phyloP scores from a whole-genome alignment of 148 eudicot genomes.

The Silene conica region DNA sequence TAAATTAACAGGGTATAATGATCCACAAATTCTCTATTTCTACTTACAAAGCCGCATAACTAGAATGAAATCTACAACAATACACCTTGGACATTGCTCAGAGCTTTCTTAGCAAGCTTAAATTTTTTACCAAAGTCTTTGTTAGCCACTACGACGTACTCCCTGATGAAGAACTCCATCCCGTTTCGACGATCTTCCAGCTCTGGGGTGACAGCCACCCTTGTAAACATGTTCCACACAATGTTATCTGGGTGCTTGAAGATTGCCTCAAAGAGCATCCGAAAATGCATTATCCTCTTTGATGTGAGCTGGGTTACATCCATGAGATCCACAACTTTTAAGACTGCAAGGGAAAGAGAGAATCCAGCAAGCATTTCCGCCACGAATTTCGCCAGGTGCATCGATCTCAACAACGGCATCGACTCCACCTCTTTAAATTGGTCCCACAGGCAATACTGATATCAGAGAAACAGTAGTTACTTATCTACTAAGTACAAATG shows the following conservation, averaged over 20 bases:
- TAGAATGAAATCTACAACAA: slow-evolving; percentile 37
- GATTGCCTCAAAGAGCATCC: slow-evolving; percentile 71
- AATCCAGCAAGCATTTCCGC: slow-evolving; percentile 74
- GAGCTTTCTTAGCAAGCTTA: slow-evolving; percentile 82
- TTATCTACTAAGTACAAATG: too few relatives aligned
- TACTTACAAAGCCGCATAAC: too few relatives aligned
- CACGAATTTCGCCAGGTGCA: slow-evolving; percentile 69
- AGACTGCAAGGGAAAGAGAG: slow-evolving; percentile 65
- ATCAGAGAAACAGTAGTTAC: neutral
- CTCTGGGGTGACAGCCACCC: slow-evolving; percentile 65
- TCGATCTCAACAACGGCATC: slow-evolving; percentile 67
- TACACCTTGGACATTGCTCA: slow-evolving; percentile 56
- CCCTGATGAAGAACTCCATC: slow-evolving; percentile 57
- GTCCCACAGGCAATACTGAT: slow-evolving; percentile 92
- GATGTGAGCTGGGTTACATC: slow-evolving; percentile 50
- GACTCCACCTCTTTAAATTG: slow-evolving; percentile 83
- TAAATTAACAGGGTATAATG: too few relatives aligned
- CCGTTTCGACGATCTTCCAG: slow-evolving; percentile 66
- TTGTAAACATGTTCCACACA: slow-evolving; percentile 79
- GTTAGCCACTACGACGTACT: slow-evolving; percentile 44
- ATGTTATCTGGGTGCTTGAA: slow-evolving; percentile 55
- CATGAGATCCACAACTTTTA: slow-evolving; percentile 65
- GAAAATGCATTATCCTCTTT: slow-evolving; percentile 74
- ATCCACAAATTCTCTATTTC: too few relatives aligned
- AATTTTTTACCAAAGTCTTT: slow-evolving; percentile 40